Conservation (phyloP, 805 yeast species). For the Cyberlindnera galapagoensis region DNA sequence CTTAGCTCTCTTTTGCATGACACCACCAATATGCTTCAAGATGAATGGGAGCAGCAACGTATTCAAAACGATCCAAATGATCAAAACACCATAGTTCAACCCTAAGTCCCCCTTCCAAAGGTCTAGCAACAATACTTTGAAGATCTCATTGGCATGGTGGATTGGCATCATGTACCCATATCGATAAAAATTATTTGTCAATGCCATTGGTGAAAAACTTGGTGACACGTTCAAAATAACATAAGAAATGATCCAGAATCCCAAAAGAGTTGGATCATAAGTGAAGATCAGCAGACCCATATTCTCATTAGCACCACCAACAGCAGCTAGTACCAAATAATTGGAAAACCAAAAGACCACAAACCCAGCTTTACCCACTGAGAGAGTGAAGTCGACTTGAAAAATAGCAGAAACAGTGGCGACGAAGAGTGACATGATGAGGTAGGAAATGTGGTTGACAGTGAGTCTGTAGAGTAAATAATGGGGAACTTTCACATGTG, state of each 20-base stretch:
- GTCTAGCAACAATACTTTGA: conserved; percentile 52
- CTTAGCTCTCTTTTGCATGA: conserved; percentile 26
- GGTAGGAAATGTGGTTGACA: conserved; percentile 44
- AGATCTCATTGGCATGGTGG: conserved; percentile 56
- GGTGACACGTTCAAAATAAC: conserved; percentile 65
- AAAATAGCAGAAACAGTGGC: conserved; percentile 60
- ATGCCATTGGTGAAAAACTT: conserved; percentile 58
- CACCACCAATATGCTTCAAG: conserved; percentile 34
- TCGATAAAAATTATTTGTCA: conserved; percentile 50
- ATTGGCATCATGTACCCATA: conserved; percentile 68
- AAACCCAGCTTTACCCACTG: conserved; percentile 67
- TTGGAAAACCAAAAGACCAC: conserved; percentile 68
- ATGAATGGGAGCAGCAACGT: conserved; percentile 38
- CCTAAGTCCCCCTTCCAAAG: conserved; percentile 54
- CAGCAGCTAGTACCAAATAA: conserved; percentile 65
- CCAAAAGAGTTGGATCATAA: conserved; percentile 54
- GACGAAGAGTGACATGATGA: conserved; percentile 52
- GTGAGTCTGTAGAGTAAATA: conserved; percentile 47
- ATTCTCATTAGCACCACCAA: conserved; percentile 71
- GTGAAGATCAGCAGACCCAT: conserved; percentile 46
- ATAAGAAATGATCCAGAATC: conserved; percentile 68
- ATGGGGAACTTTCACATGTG: conserved; percentile 35
- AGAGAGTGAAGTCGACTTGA: conserved; percentile 50
- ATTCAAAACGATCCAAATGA: conserved; percentile 54
- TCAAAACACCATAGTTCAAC: conserved; percentile 50